phyloP scores from a whole-genome alignment of 2,329 filamentous ascomycete genomes.

The Fusarium humuli region DNA sequence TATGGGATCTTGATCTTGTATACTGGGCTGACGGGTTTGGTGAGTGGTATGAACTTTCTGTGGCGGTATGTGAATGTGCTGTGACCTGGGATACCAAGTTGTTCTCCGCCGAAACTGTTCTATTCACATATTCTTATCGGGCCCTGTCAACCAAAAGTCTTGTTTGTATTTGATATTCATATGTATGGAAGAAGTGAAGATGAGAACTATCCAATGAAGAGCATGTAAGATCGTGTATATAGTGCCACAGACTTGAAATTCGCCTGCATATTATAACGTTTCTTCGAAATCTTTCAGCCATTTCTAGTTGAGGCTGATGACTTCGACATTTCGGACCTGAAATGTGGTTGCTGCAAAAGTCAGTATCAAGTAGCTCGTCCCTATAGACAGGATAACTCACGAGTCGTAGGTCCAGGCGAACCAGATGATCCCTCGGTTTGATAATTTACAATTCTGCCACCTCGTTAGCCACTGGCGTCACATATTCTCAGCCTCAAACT shows the following conservation, averaged over 20 bases:
- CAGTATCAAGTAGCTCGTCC: not conserved
- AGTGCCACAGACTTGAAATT: not conserved
- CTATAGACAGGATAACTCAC: not conserved
- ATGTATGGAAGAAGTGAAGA: not conserved
- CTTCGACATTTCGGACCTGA: slow-evolving; percentile 29
- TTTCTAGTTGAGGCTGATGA: slow-evolving; percentile 31
- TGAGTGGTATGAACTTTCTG: slow-evolving; percentile 34
- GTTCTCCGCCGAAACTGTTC: no score
- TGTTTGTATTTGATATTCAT: not conserved
- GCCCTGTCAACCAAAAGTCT: not conserved
- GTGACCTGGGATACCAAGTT: not conserved
- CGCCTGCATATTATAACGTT: no score
- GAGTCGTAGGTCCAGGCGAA: slow-evolving; percentile 22
- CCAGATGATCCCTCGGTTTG: slow-evolving; percentile 36
- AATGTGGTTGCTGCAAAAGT: slow-evolving; percentile 21
- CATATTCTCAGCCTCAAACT: not conserved
- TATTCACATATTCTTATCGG: not conserved
- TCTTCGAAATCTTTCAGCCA: not conserved
- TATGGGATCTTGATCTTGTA: slow-evolving; percentile 68
- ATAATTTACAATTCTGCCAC: slow-evolving; percentile 29
- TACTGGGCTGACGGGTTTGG: slow-evolving; percentile 54
- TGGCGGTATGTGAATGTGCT: slow-evolving; percentile 31
- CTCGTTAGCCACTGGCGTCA: not conserved
- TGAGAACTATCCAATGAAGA: rapidly evolving
- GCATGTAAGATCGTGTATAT: not conserved